A percentile compares a stretch with the other conserved stretches of the same genome.
These are phyloP conservation scores for Fusarium duplospermum DNA, from an alignment of 2,329 filamentous ascomycete species.

Conservation along the genomic window DNA sequence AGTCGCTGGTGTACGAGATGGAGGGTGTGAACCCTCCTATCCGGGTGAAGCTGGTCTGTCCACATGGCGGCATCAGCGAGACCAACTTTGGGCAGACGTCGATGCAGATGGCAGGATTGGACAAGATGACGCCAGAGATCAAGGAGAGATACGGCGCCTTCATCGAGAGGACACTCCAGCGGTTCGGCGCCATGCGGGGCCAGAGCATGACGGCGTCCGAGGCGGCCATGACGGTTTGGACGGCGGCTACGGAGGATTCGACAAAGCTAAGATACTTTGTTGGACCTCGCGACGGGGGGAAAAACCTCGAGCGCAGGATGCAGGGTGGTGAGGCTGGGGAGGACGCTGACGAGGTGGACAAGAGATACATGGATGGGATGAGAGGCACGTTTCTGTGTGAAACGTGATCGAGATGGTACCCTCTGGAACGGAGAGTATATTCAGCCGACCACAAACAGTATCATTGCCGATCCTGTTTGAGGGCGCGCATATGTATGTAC, in stretches of 20 bases:
- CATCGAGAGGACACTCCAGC: conserved; percentile 23
- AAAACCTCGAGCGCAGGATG: conserved; percentile 16
- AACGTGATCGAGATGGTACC: conserved; percentile 28
- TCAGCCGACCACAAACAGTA: not conserved
- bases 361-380: conserved; percentile 29
- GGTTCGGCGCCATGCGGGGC: conserved; percentile 27
- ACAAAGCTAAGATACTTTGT: conserved; percentile 21
- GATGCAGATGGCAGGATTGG: conserved; percentile 26
- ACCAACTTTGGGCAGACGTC: conserved; percentile 28
- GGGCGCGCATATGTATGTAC: conserved; percentile 7
- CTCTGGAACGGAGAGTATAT: not conserved
- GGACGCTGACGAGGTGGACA: conserved; percentile 16
- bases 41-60: conserved; percentile 18
- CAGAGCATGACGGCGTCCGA: conserved; percentile 25
- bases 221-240: conserved; percentile 17
- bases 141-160: conserved; percentile 16
- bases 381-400: conserved; percentile 33
- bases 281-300: conserved; percentile 12
- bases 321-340: not conserved
- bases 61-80: conserved; percentile 18
- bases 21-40: conserved; percentile 15
- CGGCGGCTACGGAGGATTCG: conserved; percentile 16
- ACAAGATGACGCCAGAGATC: conserved; percentile 33
- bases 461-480: not conserved
- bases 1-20: conserved; percentile 17